Evolutionary conservation across 768 basidiomycete genomes (phyloP).

Genomic region (Rhodotorula babjevae): DNA sequence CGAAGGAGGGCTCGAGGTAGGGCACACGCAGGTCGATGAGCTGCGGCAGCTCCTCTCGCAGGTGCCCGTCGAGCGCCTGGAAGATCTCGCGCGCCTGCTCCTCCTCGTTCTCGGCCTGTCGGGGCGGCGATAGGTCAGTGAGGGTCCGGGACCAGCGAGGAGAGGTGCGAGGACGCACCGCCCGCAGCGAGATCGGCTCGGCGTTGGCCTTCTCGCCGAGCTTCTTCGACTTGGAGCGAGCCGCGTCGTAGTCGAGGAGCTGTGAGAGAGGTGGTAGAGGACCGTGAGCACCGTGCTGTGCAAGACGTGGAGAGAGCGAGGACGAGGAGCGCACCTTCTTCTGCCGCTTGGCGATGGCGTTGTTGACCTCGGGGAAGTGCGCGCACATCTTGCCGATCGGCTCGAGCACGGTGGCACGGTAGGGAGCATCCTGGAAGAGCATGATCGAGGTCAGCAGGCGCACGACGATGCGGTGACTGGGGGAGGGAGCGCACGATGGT

Average conservation of each 20-base stretch:
- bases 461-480: no score
- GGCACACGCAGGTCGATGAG: conserved; percentile 91
- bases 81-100: conserved; percentile 94
- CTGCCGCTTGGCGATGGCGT: conserved; percentile 86
- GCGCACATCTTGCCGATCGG: conserved; percentile 95
- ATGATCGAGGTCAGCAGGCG: background rate
- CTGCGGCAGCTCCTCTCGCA: conserved; percentile 83
- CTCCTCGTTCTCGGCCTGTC: conserved; percentile 85
- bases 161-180: conserved; percentile 51
- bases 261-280: conserved; percentile 46
- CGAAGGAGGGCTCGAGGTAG: conserved; percentile 96
- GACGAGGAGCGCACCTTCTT: conserved; percentile 66
- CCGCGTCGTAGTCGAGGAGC: conserved; percentile 93
- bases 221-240: conserved; percentile 83
- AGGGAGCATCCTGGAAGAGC: conserved; percentile 71
- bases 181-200: conserved; percentile 84
- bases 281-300: background rate
- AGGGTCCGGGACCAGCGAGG: background rate
- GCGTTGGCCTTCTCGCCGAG: conserved; percentile 92
- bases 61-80: conserved; percentile 84
- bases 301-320: background rate
- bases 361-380: conserved; percentile 88
- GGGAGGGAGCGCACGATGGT: conserved; percentile 64
- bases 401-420: conserved; percentile 88
- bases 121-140: conserved; percentile 1